Evolutionary conservation across 2,329 filamentous ascomycete genomes (phyloP), one percentile per base, ranked within the genome.

Genomic region (Fusarium tjaetaba): DNA sequence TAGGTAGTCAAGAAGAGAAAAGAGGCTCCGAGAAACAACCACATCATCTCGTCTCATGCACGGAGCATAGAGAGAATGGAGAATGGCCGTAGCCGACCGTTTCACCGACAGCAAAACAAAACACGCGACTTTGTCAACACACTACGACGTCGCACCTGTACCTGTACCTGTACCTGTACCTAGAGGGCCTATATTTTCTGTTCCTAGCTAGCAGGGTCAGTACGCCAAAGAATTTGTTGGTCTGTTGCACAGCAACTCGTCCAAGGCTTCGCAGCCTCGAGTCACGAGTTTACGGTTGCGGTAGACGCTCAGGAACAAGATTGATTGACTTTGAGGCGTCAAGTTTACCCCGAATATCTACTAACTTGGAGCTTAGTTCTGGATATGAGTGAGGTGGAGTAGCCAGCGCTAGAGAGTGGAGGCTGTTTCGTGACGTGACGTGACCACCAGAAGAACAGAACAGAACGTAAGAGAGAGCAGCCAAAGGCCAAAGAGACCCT

Each of bases 391-490:
- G 49, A 11, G 10, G 11, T 34, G 13, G 63, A 52, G 62, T 62
- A 53, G 39, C 11, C 34, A n/a, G 57, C 48, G 49, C 61, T 65
- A 63, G 61, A 52, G 32, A 48, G 26, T 59, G 38, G 34, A 36
- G 60, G 51, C 51, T 43, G 63, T 46, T 61, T 70, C 66, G 70
- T 70, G 70, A 70, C 49, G 70, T 73, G 71, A 73, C 48, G 68
- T 57, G 66, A 68, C 70, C 43, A 46, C 43, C 51, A 72, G 43
- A 56, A 51, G 57, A 57, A 34, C 46, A 59, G 65, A 66, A 55
- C 49, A 28, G 26, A 46, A 46, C 46, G 41, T 4, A 36, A 30
- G 36, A 53, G 58, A 34, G 32, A 34, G 32, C 43, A 28, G 28
- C 28, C 28, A 28, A 28, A 28, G 28, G 28, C 28, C 34, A 34